phyloP scores from a whole-genome alignment of 805 yeast species.

The Kodamaea kakaduensis region DNA sequence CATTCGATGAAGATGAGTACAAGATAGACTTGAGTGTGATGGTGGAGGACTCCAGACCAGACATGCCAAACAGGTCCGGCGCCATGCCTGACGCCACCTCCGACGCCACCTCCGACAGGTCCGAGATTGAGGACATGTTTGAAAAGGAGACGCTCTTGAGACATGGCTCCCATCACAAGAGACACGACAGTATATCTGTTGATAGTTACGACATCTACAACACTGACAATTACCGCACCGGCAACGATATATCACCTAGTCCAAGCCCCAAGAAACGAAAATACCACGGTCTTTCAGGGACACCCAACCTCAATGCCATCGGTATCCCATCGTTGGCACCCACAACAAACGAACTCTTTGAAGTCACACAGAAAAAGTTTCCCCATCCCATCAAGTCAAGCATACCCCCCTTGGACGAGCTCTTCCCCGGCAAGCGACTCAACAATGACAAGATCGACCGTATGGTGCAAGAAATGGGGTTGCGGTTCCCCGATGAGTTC shows the following conservation, averaged over 20 bases:
- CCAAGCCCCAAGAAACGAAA: no score
- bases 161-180: no score
- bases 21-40: conserved; percentile 19
- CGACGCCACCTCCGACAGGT: conserved; percentile 1
- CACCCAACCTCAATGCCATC: background rate
- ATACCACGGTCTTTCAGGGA: background rate
- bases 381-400: background rate
- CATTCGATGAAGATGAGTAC: conserved; percentile 17
- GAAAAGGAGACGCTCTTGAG: background rate
- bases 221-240: no score
- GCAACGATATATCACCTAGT: no score
- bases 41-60: no score
- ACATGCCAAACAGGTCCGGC: background rate
- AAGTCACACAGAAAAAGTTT: conserved; percentile 12
- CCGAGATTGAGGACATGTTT: background rate
- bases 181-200: background rate
- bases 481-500: conserved; percentile 12
- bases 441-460: conserved; percentile 36
- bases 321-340: background rate
- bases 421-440: conserved; percentile 19
- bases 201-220: no score
- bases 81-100: background rate
- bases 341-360: conserved; percentile 24
- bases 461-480: conserved; percentile 30
- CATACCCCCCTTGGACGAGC: conserved; percentile 9